Conservation (phyloP, 2,329 filamentous ascomycete genomes). For the Alternaria sp. region DNA sequence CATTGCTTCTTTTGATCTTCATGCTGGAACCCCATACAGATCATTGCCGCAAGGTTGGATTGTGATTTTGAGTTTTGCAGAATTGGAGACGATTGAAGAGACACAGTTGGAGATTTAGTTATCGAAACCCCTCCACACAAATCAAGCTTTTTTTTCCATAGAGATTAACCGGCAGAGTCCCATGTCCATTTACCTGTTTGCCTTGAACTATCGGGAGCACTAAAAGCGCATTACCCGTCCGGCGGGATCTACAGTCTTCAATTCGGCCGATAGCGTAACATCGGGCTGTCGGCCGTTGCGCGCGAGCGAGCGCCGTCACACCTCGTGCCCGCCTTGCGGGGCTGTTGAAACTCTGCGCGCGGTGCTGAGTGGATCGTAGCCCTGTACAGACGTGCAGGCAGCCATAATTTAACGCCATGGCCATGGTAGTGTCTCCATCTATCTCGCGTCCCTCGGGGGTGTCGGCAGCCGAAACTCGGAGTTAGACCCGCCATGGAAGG, state of each 20-base stretch:
- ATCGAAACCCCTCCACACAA: neutral
- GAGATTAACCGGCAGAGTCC: neutral
- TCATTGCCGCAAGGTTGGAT: too few relatives aligned
- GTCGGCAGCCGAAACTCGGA: neutral
- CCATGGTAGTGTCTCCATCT: neutral
- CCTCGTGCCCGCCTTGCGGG: neutral
- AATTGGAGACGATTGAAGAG: too few relatives aligned
- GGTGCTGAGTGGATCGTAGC: slow-evolving; percentile 1
- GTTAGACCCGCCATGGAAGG: neutral
- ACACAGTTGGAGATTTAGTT: neutral
- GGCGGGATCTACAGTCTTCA: neutral
- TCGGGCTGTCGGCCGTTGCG: slow-evolving; percentile 8
- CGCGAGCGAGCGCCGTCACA: neutral
- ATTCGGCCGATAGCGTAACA: neutral
- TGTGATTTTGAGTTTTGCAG: too few relatives aligned
- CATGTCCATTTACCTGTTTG: neutral
- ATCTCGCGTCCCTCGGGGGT: neutral
- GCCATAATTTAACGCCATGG: neutral
- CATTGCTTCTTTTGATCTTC: too few relatives aligned
- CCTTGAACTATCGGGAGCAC: neutral
- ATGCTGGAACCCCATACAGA: too few relatives aligned
- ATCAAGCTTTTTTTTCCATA: neutral
- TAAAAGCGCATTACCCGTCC: neutral
- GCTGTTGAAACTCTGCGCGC: neutral
- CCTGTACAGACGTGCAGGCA: neutral